phyloP scores from a whole-genome alignment of 305 asterid species.

The Plantago coronopus region DNA sequence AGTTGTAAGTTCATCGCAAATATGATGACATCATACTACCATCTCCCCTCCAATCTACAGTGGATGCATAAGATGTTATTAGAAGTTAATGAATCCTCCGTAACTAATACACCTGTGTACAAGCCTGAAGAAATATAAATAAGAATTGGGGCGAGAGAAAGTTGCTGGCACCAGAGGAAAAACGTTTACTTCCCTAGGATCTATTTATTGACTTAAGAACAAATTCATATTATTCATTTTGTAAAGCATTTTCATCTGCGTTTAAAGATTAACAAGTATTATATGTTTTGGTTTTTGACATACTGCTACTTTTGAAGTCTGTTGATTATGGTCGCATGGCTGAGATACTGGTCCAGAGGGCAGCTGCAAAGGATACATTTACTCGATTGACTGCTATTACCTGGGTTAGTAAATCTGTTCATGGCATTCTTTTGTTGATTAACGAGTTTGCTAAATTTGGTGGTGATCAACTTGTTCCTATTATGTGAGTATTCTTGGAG shows the following conservation, averaged over 20 bases:
- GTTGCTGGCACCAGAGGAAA: conserved; percentile 2
- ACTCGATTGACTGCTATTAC: conserved; percentile 94
- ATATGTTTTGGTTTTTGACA: conserved; percentile 29
- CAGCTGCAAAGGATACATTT: conserved; percentile 85
- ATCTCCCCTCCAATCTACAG: not conserved
- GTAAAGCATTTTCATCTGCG: conserved; percentile 9
- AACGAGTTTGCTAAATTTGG: not conserved
- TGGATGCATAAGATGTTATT: not conserved
- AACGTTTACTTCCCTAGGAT: not conserved
- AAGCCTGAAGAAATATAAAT: conserved; percentile 9
- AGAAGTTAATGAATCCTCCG: not conserved
- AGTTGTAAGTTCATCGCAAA: conserved; percentile 14
- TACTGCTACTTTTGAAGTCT: conserved; percentile 60
- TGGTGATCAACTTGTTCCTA: not conserved
- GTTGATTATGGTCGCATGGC: conserved; percentile 99
- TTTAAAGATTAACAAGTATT: conserved; percentile 16
- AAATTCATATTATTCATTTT: conserved; percentile 6
- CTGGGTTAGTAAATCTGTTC: conserved; percentile 59
- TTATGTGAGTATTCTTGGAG: too few species aligned
- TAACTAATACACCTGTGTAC: conserved; percentile 1
- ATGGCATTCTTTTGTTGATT: conserved; percentile 15
- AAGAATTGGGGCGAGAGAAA: conserved; percentile 11
- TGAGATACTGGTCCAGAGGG: conserved; percentile 95
- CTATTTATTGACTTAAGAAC: conserved; percentile 13
- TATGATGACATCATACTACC: conserved; percentile 7